phyloP scores from a whole-genome alignment of 1,284 basidiomycete species.

The Anthracocystis panici-leucophaei region DNA sequence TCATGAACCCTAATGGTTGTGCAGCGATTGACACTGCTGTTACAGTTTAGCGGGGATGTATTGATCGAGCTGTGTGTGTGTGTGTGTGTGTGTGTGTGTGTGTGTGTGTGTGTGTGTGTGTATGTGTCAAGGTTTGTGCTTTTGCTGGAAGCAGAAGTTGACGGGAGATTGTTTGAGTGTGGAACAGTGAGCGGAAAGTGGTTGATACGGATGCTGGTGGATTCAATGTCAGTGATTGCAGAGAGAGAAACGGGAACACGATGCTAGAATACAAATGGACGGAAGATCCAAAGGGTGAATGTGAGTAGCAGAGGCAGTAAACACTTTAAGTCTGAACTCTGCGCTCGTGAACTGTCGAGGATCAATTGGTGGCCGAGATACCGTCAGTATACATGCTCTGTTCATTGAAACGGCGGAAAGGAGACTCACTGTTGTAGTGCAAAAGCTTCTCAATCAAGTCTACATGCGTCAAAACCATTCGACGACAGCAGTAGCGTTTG shows the following conservation, averaged over 20 bases:
- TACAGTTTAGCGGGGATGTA: not conserved
- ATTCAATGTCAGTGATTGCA: slow-evolving; percentile 5
- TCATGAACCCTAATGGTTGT: not conserved
- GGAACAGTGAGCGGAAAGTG: not conserved
- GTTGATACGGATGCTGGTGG: not conserved
- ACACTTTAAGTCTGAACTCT: slow-evolving; percentile 28
- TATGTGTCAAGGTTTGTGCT: not conserved
- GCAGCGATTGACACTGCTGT: slow-evolving; percentile 2
- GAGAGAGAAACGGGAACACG: not conserved
- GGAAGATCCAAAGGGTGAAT: not conserved
- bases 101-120: not conserved
- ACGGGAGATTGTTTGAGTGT: not conserved
- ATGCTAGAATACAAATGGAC: slow-evolving; percentile 45
- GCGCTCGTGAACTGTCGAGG: slow-evolving; percentile 39
- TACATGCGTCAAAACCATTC: slow-evolving; percentile 98
- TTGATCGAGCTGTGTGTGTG: not conserved
- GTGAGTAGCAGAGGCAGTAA: not conserved
- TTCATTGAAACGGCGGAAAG: not conserved
- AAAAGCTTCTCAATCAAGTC: slow-evolving; percentile 95
- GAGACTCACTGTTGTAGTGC: slow-evolving; percentile 89
- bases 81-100: not conserved
- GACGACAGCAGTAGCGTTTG: slow-evolving; percentile 93
- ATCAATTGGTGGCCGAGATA: not conserved
- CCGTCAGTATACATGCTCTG: not conserved
- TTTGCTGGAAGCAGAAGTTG: not conserved